Evolutionary conservation across 1,139 yeast species (phyloP).

Genomic region (Debaryomyces nepalensis): DNA sequence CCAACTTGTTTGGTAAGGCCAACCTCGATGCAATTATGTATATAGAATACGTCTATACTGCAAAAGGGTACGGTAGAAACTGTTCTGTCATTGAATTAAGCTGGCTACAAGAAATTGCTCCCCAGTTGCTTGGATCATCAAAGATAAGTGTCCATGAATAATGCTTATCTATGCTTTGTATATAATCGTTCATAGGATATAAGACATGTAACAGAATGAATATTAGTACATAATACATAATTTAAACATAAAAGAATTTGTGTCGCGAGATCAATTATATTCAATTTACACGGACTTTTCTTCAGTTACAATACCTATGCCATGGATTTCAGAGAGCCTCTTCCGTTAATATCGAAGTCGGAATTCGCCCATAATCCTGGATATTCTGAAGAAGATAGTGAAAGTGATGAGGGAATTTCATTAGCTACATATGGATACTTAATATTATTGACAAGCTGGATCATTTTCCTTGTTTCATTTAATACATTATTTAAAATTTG

Average conservation of each 20-base stretch:
- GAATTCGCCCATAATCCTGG: conserved; percentile 11
- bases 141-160: conserved; percentile 33
- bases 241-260: neutral
- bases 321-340: conserved; percentile 20
- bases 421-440: conserved; percentile 38
- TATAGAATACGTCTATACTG: conserved; percentile 90
- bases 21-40: conserved; percentile 89
- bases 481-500: conserved; percentile 51
- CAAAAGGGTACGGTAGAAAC: conserved; percentile 89
- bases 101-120: conserved; percentile 88
- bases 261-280: neutral
- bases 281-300: neutral
- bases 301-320: neutral
- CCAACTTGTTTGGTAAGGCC: conserved; percentile 78
- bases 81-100: conserved; percentile 82
- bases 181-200: no score
- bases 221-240: neutral
- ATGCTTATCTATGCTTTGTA: neutral
- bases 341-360: conserved; percentile 18
- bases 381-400: neutral
- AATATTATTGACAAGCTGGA: conserved; percentile 44
- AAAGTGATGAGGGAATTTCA: neutral
- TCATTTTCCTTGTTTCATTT: conserved; percentile 43
- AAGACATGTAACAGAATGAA: neutral
- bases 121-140: conserved; percentile 59